Conservation (phyloP, 352 stramenopile species). For the Aphanomyces invadans region DNA sequence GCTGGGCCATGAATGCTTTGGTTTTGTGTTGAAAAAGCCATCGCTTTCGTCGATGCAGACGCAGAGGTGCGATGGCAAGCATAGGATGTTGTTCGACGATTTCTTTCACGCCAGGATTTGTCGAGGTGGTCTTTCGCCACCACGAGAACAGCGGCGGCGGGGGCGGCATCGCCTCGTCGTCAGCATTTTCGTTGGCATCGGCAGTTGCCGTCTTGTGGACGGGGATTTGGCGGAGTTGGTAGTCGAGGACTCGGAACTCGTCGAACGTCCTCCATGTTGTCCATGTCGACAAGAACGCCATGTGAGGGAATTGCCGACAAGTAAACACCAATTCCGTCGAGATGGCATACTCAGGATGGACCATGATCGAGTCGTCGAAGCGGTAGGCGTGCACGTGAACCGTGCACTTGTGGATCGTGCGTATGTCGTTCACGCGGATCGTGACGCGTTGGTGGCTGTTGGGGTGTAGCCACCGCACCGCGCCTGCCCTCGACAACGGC, state of each 20-base stretch:
- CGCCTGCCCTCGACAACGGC: neutral
- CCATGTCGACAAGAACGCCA: slow-evolving; percentile 52
- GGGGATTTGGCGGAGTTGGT: slow-evolving; percentile 54
- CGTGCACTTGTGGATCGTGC: slow-evolving; percentile 46
- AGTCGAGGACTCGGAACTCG: slow-evolving; percentile 66
- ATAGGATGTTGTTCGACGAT: slow-evolving; percentile 33
- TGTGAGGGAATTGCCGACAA: slow-evolving; percentile 45
- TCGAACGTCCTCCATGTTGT: slow-evolving; percentile 56
- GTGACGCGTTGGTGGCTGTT: neutral
- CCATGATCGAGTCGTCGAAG: slow-evolving; percentile 70
- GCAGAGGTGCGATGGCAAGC: slow-evolving; percentile 40
- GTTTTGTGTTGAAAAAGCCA: slow-evolving; percentile 55
- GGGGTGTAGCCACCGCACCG: neutral
- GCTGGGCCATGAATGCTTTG: slow-evolving; percentile 47
- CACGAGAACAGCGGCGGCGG: neutral
- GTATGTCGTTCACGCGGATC: slow-evolving; percentile 51
- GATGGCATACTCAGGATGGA: slow-evolving; percentile 66
- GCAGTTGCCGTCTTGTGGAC: no score
- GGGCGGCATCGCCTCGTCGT: neutral
- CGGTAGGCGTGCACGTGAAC: slow-evolving; percentile 57
- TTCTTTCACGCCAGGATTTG: neutral
- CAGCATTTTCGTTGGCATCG: neutral
- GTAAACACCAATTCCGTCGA: slow-evolving; percentile 54
- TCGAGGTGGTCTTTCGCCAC: neutral
- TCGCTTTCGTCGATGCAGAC: slow-evolving; percentile 41